A percentile compares a stretch with the other conserved stretches of the same genome.
These are phyloP conservation scores for Trichosanthes truncata DNA, from an alignment of 306 rosid species.

Conservation along the genomic window DNA sequence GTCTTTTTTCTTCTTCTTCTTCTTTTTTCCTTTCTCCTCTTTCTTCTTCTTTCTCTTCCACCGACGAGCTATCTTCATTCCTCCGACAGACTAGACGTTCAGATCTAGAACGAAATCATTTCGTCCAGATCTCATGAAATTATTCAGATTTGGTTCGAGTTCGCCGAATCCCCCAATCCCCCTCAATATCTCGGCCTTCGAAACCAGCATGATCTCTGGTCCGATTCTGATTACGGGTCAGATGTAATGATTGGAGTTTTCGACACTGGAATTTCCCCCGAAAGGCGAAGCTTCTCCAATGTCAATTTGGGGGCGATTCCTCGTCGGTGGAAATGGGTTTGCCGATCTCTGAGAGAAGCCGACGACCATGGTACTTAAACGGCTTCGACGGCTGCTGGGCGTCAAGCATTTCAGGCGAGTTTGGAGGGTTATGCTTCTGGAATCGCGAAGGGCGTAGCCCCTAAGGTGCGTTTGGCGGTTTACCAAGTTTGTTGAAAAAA, in stretches of 20 bases:
- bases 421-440: constrained; percentile 82
- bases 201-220: constrained; percentile 87
- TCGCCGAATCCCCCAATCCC: constrained; percentile 43
- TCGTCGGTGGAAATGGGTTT: constrained; percentile 64
- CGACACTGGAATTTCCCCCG: constrained; percentile 90
- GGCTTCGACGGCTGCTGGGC: constrained; percentile 78
- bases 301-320: constrained; percentile 64
- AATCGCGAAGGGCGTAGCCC: constrained; percentile 81
- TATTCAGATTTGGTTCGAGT: too few species aligned
- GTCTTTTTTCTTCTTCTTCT: too few species aligned
- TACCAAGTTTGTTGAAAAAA: constrained; percentile 90
- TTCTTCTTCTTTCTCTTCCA: too few species aligned
- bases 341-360: constrained; percentile 83
- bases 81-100: too few species aligned
- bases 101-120: too few species aligned
- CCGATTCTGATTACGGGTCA: constrained; percentile 81
- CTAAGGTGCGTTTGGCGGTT: constrained; percentile 64
- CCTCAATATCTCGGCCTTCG: constrained; percentile 88
- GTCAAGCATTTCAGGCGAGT: constrained; percentile 57
- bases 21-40: too few species aligned
- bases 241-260: constrained; percentile 71
- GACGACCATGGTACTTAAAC: constrained; percentile 96
- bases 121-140: too few species aligned
- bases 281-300: constrained; percentile 69
- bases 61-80: too few species aligned